phyloP scores from a whole-genome alignment of 148 eudicot species.

The Persicaria tinctoria region DNA sequence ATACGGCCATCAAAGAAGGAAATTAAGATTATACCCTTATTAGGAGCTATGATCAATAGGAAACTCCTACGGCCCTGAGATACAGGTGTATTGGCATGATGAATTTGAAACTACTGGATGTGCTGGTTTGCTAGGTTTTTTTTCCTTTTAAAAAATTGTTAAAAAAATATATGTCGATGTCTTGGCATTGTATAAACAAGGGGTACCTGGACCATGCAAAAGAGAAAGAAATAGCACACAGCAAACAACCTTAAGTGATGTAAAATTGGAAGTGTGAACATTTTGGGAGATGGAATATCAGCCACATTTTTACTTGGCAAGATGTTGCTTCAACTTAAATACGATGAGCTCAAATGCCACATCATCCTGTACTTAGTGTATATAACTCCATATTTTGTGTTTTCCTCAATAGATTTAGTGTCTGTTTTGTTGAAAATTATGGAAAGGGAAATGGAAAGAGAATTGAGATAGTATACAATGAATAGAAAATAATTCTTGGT shows the following conservation, averaged over 20 bases:
- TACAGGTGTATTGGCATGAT: background rate
- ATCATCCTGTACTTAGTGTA: background rate
- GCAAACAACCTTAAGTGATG: background rate
- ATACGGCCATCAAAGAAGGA: background rate
- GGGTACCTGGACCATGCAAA: background rate
- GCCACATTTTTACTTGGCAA: background rate
- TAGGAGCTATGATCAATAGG: background rate
- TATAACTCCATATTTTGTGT: background rate
- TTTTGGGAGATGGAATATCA: background rate
- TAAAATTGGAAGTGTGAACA: background rate
- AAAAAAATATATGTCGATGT: background rate
- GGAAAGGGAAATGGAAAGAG: too few relatives aligned
- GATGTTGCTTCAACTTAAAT: background rate
- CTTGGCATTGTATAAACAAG: background rate
- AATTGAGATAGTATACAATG: too few relatives aligned
- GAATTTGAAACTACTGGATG: too few relatives aligned
- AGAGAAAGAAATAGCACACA: background rate
- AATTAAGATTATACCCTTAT: background rate
- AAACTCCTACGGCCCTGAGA: background rate
- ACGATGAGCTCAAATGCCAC: background rate
- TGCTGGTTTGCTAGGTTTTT: too few relatives aligned
- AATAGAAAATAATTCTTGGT: too few relatives aligned
- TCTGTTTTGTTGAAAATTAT: too few relatives aligned
- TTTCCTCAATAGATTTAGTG: background rate
- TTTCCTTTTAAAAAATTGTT: too few relatives aligned